Evolutionary conservation across 2,329 filamentous ascomycete genomes (phyloP), one percentile per base, ranked within the genome.

Genomic region (Berkeleyomyces basicola): DNA sequence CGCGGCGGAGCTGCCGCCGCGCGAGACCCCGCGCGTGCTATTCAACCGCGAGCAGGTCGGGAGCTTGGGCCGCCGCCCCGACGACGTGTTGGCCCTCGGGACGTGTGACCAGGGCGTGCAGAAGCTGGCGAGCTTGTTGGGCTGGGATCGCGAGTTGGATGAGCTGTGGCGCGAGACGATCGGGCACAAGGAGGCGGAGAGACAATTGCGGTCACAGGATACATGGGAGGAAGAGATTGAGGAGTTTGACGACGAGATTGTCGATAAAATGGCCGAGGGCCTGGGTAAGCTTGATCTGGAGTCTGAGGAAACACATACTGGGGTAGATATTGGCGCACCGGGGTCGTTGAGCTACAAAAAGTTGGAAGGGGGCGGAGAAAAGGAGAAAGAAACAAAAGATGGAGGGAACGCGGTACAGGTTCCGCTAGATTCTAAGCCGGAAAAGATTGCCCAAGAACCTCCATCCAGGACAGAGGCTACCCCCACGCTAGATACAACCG

Each of bases 31-130:
- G 0, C 81, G 93, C 7, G 75, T 99, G 1, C 77, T 99, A 23
- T 88, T 99, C 72, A 99, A 99, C 71, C 80, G 86, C 74, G 88
- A 96, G 72, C 76, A 76, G 43, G 93, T 96, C 0, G 92, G 93
- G 0, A 82, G 82, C 23, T 71, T 99, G 43, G 93, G 93, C 0
- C 79, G 79, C 6, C 77, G 89, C 36, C 71, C 85, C 0, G 91
- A 99, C 69, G 93, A 99, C 73, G 91, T 99, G 0, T 70, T 96
- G 4, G 73, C 89, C 44, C 76, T 97, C 1, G 90, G 87, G 1
- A 84, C 90, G 68, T 96, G 91, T 71, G 92, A 99, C 71, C 77
- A 78, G 0, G 90, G 90, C 0, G 86, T 97, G 0, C 79, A 87
- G 61, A 84, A 82, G 71, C 77, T 99, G 43, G 91, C 92, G 1